Conservation (phyloP, 345 rosid species). For the Xanthoceras sorbifolium region DNA sequence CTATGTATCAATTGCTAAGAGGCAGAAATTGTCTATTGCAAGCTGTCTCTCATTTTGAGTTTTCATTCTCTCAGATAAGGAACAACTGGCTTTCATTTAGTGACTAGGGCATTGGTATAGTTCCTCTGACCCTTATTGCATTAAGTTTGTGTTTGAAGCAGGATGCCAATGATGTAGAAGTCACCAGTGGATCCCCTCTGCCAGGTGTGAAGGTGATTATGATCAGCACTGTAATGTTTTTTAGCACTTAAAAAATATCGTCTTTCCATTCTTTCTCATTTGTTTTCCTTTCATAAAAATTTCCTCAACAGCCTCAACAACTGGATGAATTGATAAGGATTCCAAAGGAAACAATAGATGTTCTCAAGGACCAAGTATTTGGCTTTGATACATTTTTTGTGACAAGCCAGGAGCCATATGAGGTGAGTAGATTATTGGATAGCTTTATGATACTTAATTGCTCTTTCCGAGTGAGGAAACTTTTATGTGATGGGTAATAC, state of each 20-base stretch:
- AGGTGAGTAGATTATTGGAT: slow-evolving; percentile 49
- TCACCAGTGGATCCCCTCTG: slow-evolving; percentile 85
- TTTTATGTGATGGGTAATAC: slow-evolving; percentile 5
- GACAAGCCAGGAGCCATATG: slow-evolving; percentile 95
- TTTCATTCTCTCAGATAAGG: slow-evolving; percentile 3
- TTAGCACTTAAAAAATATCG: slow-evolving; percentile 18
- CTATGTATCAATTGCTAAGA: not conserved
- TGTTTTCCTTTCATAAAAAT: slow-evolving; percentile 23
- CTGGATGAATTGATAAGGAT: slow-evolving; percentile 78
- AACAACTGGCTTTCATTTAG: not conserved
- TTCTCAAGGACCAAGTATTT: slow-evolving; percentile 89
- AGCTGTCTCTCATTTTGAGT: slow-evolving; percentile 20
- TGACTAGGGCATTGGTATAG: not conserved
- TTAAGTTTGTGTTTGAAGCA: slow-evolving; percentile 41
- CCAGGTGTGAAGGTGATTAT: slow-evolving; percentile 96
- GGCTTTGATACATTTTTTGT: slow-evolving; percentile 96
- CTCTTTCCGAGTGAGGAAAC: slow-evolving; percentile 11
- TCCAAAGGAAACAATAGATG: slow-evolving; percentile 76
- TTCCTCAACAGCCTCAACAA: slow-evolving; percentile 62
- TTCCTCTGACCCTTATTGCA: slow-evolving; percentile 16
- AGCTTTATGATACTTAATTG: slow-evolving; percentile 6
- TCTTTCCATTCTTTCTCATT: slow-evolving; percentile 22
- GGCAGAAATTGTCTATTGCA: slow-evolving; percentile 8
- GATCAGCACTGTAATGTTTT: slow-evolving; percentile 21
- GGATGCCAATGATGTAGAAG: slow-evolving; percentile 61